A percentile compares a stretch with the other conserved stretches of the same genome.
These are phyloP conservation scores for Starmerella roubikii DNA, from an alignment of 805 yeast genomes.

Conservation along the genomic window DNA sequence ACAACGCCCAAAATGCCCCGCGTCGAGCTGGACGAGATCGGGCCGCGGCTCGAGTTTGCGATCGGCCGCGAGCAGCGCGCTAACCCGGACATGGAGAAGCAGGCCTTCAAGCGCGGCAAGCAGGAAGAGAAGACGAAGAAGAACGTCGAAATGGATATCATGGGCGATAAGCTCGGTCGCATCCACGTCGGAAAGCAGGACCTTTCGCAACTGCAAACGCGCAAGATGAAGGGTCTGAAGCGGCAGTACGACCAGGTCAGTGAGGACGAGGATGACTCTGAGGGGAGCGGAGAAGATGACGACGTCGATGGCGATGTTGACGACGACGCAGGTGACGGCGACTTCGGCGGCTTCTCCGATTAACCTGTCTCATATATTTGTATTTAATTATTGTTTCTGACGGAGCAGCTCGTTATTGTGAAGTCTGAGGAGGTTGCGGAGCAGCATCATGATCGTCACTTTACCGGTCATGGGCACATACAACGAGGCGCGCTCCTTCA, in stretches of 20 bases:
- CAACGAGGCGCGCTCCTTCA: constrained; percentile 73
- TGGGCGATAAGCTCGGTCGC: constrained; percentile 97
- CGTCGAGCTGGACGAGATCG: constrained; percentile 86
- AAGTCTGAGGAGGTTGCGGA: constrained; percentile 76
- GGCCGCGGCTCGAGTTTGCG: constrained; percentile 88
- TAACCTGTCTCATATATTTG: neutral
- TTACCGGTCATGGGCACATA: constrained; percentile 95
- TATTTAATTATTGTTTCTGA: constrained; percentile 1
- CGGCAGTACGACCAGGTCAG: constrained; percentile 67
- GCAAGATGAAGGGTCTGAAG: constrained; percentile 98
- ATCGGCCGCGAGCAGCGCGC: constrained; percentile 78
- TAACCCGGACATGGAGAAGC: constrained; percentile 78
- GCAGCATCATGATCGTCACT: constrained; percentile 87
- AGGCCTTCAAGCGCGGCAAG: constrained; percentile 72
- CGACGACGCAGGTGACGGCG: constrained; percentile 22
- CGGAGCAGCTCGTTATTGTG: constrained; percentile 43
- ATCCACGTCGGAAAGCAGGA: constrained; percentile 95
- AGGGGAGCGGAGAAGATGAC: constrained; percentile 21
- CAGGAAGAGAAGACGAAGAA: constrained; percentile 70
- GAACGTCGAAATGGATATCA: constrained; percentile 70
- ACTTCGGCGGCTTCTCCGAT: constrained; percentile 15
- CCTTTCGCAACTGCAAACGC: constrained; percentile 74
- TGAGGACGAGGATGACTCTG: constrained; percentile 34
- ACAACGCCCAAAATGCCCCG: constrained; percentile 70
- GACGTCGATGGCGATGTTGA: constrained; percentile 6